These are phyloP conservation scores for Tetrapisispora iriomotensis DNA, from an alignment of 805 yeast genomes.

Conservation along the genomic window DNA sequence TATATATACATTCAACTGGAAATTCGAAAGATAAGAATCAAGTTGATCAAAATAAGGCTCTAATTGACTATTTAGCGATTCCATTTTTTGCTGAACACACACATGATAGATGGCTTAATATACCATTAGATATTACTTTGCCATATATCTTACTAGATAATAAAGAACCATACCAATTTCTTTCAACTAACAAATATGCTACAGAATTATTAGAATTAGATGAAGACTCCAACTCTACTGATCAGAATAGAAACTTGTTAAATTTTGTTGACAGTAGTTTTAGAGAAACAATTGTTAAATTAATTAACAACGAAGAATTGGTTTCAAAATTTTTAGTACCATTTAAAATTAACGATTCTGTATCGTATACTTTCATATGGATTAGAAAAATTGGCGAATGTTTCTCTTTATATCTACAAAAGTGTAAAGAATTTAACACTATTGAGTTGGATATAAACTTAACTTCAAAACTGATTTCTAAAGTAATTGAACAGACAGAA, in stretches of 20 bases:
- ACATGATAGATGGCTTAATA: neutral
- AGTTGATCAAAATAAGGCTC: neutral
- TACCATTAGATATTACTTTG: neutral
- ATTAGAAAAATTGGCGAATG: neutral
- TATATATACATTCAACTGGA: neutral
- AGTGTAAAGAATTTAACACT: neutral
- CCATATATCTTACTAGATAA: neutral
- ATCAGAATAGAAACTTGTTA: neutral
- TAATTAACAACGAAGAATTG: neutral
- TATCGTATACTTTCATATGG: neutral
- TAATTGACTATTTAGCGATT: neutral
- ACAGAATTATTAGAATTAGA: neutral
- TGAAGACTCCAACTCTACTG: neutral
- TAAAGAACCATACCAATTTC: neutral
- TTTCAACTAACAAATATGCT: conserved; percentile 1
- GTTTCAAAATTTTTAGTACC: neutral
- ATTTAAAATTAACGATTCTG: neutral
- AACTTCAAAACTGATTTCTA: neutral
- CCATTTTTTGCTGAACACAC: neutral
- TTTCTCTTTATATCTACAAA: neutral
- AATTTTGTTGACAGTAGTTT: neutral
- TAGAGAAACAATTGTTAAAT: neutral
- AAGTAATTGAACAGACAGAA: conserved; percentile 3
- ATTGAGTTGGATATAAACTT: neutral
- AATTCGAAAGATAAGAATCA: neutral